A percentile compares a stretch with the other conserved stretches of the same genome.
phyloP scores from a whole-genome alignment of 1,139 yeast species.

The Geotrichum siamense region DNA sequence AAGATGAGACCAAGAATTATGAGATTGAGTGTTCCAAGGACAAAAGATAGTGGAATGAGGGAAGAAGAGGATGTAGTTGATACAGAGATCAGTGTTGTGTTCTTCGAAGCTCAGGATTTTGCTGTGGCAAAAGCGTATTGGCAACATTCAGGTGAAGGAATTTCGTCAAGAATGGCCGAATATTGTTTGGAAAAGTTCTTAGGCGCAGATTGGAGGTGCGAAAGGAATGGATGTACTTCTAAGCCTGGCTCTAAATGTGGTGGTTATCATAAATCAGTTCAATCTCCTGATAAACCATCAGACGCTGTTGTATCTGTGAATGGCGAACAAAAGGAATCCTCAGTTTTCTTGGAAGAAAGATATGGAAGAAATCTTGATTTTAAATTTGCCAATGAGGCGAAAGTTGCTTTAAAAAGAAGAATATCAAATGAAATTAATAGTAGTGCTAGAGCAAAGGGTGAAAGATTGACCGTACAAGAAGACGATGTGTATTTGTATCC shows the following conservation, averaged over 20 bases:
- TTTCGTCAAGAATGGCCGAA: constrained; percentile 84
- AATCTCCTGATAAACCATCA: background rate
- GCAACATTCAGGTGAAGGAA: constrained; percentile 96
- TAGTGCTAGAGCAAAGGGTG: constrained; percentile 28
- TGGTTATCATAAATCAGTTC: constrained; percentile 15
- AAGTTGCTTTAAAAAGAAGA: constrained; percentile 62
- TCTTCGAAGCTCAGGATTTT: constrained; percentile 54
- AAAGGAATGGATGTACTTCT: constrained; percentile 8
- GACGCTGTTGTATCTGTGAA: background rate
- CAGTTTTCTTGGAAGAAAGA: constrained; percentile 74
- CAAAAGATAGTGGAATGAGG: constrained; percentile 29
- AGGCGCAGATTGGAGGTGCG: constrained; percentile 6
- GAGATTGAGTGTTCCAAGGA: constrained; percentile 71
- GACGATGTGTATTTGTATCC: constrained; percentile 79
- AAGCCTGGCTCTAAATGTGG: constrained; percentile 18
- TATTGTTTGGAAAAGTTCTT: constrained; percentile 53
- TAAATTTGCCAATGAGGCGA: constrained; percentile 68
- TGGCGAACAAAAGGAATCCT: constrained; percentile 45
- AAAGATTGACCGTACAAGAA: constrained; percentile 34
- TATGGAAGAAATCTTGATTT: constrained; percentile 84
- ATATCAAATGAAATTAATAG: constrained; percentile 62
- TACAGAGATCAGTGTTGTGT: constrained; percentile 66
- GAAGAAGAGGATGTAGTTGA: constrained; percentile 50
- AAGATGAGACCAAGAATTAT: constrained; percentile 52
- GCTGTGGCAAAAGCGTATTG: constrained; percentile 76